These are phyloP conservation scores for Alternaria novae-zelandiae DNA, from an alignment of 2,329 filamentous ascomycete genomes.

Conservation along the genomic window DNA sequence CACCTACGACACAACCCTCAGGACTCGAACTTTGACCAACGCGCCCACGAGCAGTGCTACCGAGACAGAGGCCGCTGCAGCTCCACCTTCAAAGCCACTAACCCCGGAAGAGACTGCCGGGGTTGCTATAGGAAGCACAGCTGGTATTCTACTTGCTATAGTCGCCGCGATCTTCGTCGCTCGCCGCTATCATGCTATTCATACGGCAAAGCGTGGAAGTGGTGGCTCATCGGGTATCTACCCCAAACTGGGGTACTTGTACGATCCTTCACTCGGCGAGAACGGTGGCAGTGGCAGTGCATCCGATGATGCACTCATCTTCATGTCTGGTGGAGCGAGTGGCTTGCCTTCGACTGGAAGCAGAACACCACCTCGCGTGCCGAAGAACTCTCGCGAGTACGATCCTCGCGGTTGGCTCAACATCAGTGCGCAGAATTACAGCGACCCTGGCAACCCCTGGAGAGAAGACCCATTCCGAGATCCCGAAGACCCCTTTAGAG, in stretches of 20 bases:
- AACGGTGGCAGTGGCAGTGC: neutral
- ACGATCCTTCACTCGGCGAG: slow-evolving; percentile 34
- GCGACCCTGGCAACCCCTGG: slow-evolving; percentile 11
- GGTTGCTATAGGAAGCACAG: slow-evolving; percentile 43
- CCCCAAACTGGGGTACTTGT: slow-evolving; percentile 42
- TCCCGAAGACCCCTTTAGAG: neutral
- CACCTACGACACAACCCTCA: neutral
- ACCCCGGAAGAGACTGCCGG: slow-evolving; percentile 43
- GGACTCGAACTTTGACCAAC: neutral
- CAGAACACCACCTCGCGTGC: neutral
- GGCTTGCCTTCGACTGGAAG: slow-evolving; percentile 4
- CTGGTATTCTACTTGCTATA: slow-evolving; percentile 41
- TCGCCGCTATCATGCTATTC: slow-evolving; percentile 36
- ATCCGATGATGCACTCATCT: slow-evolving; percentile 26
- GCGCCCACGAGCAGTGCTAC: slow-evolving; percentile 20
- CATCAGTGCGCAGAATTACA: slow-evolving; percentile 13
- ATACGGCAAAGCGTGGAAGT: slow-evolving; percentile 28
- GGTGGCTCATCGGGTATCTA: slow-evolving; percentile 29
- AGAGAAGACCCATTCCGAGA: slow-evolving; percentile 10
- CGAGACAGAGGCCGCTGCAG: slow-evolving; percentile 11
- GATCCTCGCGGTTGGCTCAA: slow-evolving; percentile 10
- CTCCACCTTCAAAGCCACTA: slow-evolving; percentile 23
- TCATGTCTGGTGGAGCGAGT: slow-evolving; percentile 32
- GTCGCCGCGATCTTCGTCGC: slow-evolving; percentile 42
- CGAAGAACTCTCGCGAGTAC: slow-evolving; percentile 1